Evolutionary conservation across 805 yeast species (phyloP).

Genomic region (Spathaspora arborariae): DNA sequence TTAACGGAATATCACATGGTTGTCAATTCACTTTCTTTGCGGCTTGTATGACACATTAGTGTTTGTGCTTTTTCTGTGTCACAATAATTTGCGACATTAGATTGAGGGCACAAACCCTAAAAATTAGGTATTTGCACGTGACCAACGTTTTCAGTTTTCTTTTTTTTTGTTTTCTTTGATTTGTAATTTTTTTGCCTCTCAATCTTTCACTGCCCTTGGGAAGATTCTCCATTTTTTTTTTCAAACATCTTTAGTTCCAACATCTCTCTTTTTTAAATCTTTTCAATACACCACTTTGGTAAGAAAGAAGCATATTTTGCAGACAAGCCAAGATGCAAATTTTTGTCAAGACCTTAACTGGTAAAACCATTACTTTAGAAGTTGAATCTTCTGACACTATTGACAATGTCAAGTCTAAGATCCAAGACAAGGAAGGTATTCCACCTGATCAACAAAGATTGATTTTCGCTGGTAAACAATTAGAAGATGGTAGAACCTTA

Average conservation of each 20-base stretch:
- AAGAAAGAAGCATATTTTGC: conserved; percentile 48
- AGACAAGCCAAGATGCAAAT: conserved; percentile 69
- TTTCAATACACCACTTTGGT: conserved; percentile 19
- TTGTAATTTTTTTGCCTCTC: neutral
- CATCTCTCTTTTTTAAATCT: neutral
- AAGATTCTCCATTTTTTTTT: neutral
- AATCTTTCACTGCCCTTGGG: neutral
- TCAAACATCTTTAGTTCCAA: neutral
- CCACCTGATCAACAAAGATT: conserved; percentile 99
- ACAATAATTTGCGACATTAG: neutral
- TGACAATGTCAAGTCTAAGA: conserved; percentile 98
- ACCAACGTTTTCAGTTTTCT: neutral
- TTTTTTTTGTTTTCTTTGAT: neutral
- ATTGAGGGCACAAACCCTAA: neutral
- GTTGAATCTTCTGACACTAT: conserved; percentile 98
- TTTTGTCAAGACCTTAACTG: conserved; percentile 99
- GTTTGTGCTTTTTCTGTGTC: no score
- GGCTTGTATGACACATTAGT: no score
- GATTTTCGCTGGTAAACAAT: conserved; percentile 99
- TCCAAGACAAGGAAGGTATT: conserved; percentile 98
- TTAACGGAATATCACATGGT: no score
- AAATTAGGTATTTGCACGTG: neutral
- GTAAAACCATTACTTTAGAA: conserved; percentile 98
- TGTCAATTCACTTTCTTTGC: no score
- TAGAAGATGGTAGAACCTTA: conserved; percentile 98